Evolutionary conservation across 805 yeast genomes (phyloP), one percentile per base, ranked within the genome.

Genomic region (Nakazawaea anatomiae): DNA sequence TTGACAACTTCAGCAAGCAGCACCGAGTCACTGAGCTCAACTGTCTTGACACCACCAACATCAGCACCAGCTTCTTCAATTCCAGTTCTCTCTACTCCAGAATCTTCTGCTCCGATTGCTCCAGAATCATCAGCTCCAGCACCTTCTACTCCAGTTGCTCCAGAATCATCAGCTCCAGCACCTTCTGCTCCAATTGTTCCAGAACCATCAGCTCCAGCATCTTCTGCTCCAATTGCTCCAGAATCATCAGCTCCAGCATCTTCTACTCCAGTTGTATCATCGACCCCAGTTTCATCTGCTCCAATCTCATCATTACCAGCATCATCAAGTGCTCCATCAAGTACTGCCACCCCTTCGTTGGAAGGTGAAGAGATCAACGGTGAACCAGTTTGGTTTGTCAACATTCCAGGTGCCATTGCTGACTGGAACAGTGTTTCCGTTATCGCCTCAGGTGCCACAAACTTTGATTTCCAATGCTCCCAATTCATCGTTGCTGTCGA

Each of bases 351-450:
- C 25, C 50, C 50, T 14, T 47, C 40, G 40, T 31, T 40, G 18
- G 51, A 27, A 7, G 51, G 51, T 25, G 11, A 28, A n/a, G 46
- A 27, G 12, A 42, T 31, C 46, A 25, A n/a, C 9, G 51, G 51
- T 5, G 34, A 42, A 25, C 51, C 51, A n/a, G 11, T 18, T 12
- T 47, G 51, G 51, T 12, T 40, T 35, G 51, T 42, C 29, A 18
- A 18, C 29, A 35, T 47, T n/a, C 51, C 51, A 42, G 51, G 51
- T 34, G 27, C 39, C 32, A 18, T 36, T 27, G 45, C 46, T n/a
- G 42, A 27, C 25, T 47, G 51, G 51, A 14, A 34, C 25, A 14
- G 30, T 27, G 51, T 47, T 40, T 11, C 28, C 5, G 27, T 47
- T 9, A 5, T 30, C 29, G 7, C 42, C 28, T 32, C 46, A 4